These are phyloP conservation scores for Picea glauca DNA, from an alignment of 75 land plant species.

Conservation along the genomic window DNA sequence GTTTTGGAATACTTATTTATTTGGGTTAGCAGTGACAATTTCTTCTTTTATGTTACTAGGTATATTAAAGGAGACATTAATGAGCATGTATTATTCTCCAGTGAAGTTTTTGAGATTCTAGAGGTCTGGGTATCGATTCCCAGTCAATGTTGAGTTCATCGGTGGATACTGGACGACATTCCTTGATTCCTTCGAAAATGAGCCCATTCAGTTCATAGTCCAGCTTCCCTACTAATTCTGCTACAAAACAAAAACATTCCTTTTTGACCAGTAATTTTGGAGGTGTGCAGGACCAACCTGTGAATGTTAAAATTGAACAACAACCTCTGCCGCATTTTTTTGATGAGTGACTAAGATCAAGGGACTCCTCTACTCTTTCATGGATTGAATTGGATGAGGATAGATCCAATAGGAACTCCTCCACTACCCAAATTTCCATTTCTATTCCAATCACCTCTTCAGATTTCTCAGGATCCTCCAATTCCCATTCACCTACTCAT, in stretches of 20 bases:
- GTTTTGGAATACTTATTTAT: neutral
- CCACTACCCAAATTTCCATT: conserved; percentile 83
- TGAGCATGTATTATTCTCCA: conserved; percentile 67
- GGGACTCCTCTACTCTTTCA: conserved; percentile 34
- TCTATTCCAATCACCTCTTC: conserved; percentile 72
- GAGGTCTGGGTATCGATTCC: conserved; percentile 44
- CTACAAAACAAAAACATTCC: too few species aligned
- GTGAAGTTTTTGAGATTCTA: conserved; percentile 47
- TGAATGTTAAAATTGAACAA: too few species aligned
- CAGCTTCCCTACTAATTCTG: conserved; percentile 18
- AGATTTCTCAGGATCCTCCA: conserved; percentile 51
- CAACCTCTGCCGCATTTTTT: conserved; percentile 81
- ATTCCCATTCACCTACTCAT: conserved; percentile 56
- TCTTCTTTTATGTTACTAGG: conserved; percentile 35
- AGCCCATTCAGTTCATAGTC: conserved; percentile 13
- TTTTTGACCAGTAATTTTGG: too few species aligned
- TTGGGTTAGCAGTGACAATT: neutral
- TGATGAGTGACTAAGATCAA: conserved; percentile 77
- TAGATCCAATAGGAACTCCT: conserved; percentile 41
- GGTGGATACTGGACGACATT: conserved; percentile 43
- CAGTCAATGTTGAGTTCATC: conserved; percentile 22
- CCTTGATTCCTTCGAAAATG: conserved; percentile 23
- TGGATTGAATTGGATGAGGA: conserved; percentile 69
- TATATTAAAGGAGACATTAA: conserved; percentile 33
- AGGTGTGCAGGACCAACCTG: too few species aligned